Conservation (phyloP, 257 asterid species). For the Solanum tarijense region DNA sequence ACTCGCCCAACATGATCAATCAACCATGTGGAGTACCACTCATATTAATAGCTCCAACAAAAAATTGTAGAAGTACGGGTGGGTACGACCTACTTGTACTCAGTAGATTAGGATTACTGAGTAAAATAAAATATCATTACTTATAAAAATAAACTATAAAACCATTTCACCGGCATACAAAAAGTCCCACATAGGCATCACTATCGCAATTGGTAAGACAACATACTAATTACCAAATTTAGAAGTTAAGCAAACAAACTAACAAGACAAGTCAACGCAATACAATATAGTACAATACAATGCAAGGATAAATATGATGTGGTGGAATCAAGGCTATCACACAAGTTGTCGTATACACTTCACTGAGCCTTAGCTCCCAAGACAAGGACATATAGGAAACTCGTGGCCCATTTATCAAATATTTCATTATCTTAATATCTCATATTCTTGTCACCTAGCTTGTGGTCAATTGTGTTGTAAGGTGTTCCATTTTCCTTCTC, state of each 20-base stretch:
- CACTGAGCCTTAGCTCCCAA: background rate
- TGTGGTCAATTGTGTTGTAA: background rate
- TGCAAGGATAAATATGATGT: background rate
- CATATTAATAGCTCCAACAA: background rate
- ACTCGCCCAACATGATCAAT: background rate
- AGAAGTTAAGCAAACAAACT: background rate
- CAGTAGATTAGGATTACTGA: background rate
- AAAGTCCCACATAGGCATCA: background rate
- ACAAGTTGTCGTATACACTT: too few species aligned
- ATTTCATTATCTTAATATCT: too few species aligned
- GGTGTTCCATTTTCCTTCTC: background rate
- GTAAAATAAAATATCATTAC: too few species aligned
- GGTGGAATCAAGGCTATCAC: background rate
- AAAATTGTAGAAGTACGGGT: too few species aligned
- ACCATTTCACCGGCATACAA: background rate
- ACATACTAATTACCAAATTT: background rate
- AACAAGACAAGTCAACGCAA: background rate
- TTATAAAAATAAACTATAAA: too few species aligned
- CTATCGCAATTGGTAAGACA: background rate
- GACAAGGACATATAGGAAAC: too few species aligned
- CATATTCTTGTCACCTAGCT: too few species aligned
- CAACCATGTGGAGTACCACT: background rate
- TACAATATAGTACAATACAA: background rate
- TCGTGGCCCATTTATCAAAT: too few species aligned
- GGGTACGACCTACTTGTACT: too few species aligned